Evolutionary conservation across 148 eudicot species (phyloP).

Genomic region (Fagopyrum homotropicum): DNA sequence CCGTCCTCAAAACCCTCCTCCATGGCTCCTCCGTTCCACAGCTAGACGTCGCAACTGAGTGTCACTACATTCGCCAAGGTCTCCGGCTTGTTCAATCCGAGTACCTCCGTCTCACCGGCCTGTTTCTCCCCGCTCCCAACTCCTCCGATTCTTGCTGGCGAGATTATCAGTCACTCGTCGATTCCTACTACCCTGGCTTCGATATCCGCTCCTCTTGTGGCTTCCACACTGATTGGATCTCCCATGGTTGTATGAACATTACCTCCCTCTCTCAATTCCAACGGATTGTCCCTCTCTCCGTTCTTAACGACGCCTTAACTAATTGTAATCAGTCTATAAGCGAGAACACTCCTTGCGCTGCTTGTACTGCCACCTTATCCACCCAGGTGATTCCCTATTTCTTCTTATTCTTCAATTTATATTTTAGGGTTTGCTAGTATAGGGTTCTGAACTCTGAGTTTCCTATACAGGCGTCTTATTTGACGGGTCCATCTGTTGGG

Average conservation of each 20-base stretch:
- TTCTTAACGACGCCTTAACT: conserved; percentile 19
- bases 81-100: conserved; percentile 57
- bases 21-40: conserved; percentile 18
- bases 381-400: conserved; percentile 21
- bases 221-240: conserved; percentile 42
- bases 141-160: conserved; percentile 64
- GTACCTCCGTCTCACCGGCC: conserved; percentile 39
- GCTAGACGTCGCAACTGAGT: conserved; percentile 20
- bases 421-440: neutral
- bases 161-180: conserved; percentile 36
- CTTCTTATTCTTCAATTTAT: neutral
- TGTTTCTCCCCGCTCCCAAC: conserved; percentile 44
- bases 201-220: conserved; percentile 43
- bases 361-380: conserved; percentile 38
- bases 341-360: conserved; percentile 45
- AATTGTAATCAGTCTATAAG: conserved; percentile 50
- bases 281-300: conserved; percentile 17
- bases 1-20: conserved; percentile 17
- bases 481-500: conserved; percentile 31
- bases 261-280: conserved; percentile 48
- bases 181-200: conserved; percentile 32
- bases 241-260: conserved; percentile 68
- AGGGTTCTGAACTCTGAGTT: neutral
- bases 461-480: conserved; percentile 19
- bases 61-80: conserved; percentile 47